Evolutionary conservation across 2,329 filamentous ascomycete genomes (phyloP).

Genomic region (Penicillium sp.): DNA sequence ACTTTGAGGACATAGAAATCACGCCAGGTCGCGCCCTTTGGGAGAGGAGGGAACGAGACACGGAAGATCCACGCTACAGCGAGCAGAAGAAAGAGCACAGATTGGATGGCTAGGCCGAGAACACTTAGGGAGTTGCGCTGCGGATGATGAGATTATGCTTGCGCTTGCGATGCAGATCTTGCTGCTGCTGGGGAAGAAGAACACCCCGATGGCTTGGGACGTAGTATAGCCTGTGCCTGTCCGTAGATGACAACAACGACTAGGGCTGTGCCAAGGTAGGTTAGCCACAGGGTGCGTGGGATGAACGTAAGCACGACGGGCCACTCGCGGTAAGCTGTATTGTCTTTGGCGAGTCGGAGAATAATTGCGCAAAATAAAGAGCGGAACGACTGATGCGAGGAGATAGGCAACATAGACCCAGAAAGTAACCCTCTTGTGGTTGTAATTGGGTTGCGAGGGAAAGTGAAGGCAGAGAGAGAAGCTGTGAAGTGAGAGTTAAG

Average conservation of each 20-base stretch:
- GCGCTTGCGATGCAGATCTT: background rate
- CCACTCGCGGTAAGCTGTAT: background rate
- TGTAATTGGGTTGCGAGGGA: background rate
- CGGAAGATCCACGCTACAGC: slow-evolving; percentile 9
- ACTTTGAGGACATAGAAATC: background rate
- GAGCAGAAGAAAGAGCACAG: slow-evolving; percentile 3
- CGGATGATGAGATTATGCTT: background rate
- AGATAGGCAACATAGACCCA: slow-evolving; percentile 4
- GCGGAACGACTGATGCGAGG: slow-evolving; percentile 5
- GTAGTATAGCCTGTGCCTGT: slow-evolving; percentile 3
- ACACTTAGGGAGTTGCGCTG: background rate
- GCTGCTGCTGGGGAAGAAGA: background rate
- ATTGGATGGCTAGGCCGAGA: slow-evolving; percentile 1
- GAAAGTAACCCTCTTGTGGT: background rate
- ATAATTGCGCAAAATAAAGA: slow-evolving; percentile 6
- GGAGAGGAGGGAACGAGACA: slow-evolving; percentile 2
- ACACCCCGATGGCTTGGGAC: background rate
- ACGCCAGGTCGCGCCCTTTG: slow-evolving; percentile 1
- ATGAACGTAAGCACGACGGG: background rate
- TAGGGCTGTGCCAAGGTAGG: slow-evolving; percentile 1
- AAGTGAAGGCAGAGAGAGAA: slow-evolving; percentile 6
- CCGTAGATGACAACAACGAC: background rate
- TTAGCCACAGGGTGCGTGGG: slow-evolving; percentile 6
- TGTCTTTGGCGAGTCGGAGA: background rate
- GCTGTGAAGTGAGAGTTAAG: background rate